Base-by-base conservation (phyloP, 331 rosid species). In the Rosa hybrid region DNA sequence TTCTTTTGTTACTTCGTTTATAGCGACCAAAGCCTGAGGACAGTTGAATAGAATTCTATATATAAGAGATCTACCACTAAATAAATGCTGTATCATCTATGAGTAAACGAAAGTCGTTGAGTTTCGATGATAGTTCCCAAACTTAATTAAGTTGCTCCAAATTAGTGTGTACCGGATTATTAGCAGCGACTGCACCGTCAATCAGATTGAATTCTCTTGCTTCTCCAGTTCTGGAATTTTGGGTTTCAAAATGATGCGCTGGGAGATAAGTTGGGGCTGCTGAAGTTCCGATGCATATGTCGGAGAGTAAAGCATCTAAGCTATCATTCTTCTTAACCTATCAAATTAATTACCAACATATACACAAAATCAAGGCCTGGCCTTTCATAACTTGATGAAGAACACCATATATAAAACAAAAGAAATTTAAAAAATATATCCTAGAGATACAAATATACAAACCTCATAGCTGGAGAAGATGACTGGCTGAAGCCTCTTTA, bases 381-480 rank as follows among this genome's bases (percentile, higher is more conserved):
- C 13, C 44, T 34, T 38, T 67, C 20, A 3, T 16, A 39, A 39
- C 21, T 34, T 11, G 12, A 62, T 60, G 34, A 30, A 6, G 44
- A 64, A n/a, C 20, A 64, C 21, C 68, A 25, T 3, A 23, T 1
- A 23, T 34, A 4, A 18, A 53, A 60, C 14, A 9, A 23, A 23
- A 30, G 8, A 64, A 64, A 12, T 25, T 27, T 12, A 30, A 63
- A 25, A 5, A 64, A 30, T 4, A 12, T 13, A 27, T 12, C 1
- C n/a, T 34, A 38, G 23, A 17, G 25, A 49, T 16, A 27, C 9
- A 38, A 30, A 49, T 30, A 13, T 5, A 27, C 4, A 60, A 68
- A 89, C 92, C 92, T 87, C 79, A 68, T 83, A 89, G 87, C 64
- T 87, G 21, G 93, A 89, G 77, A 87, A 89, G 78, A 87, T 72